A percentile compares a stretch with the other conserved stretches of the same genome.
Conservation (phyloP, 768 basidiomycete species). For the Hypholoma sublateritium region DNA sequence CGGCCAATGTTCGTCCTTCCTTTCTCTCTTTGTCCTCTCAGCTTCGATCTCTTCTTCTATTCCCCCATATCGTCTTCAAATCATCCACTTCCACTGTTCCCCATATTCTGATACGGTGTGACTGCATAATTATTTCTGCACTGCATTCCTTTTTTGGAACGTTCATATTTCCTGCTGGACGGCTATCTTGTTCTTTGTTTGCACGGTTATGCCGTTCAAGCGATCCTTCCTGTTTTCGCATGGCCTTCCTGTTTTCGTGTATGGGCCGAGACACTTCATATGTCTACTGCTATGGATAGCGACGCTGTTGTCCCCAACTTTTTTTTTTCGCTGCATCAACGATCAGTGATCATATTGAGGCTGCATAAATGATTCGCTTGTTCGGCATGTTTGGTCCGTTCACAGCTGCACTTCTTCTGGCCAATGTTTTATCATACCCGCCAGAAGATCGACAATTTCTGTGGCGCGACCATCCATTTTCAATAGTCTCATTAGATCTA, state of each 20-base stretch:
- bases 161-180: conserved; percentile 7
- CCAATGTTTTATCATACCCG: not conserved
- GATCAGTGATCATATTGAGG: not conserved
- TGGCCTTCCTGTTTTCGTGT: not conserved
- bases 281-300: not conserved
- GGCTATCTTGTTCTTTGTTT: not conserved
- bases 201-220: not conserved
- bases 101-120: conserved; percentile 8
- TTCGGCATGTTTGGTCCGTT: not conserved
- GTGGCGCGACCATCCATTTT: too few relatives aligned
- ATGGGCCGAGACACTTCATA: not conserved
- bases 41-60: conserved; percentile 13
- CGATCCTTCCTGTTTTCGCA: not conserved
- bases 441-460: too few relatives aligned
- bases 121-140: conserved; percentile 7
- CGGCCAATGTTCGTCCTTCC: conserved; percentile 64
- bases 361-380: not conserved
- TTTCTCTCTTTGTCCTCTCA: conserved; percentile 4
- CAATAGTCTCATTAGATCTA: too few relatives aligned
- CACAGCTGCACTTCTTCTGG: not conserved
- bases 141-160: conserved; percentile 7
- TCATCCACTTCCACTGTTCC: not conserved
- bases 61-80: not conserved
- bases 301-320: not conserved
- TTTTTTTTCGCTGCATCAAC: conserved; percentile 1